Percentiles rank a stretch among this genome's conserved stretches.
Conservation (phyloP, 2,329 filamentous ascomycete genomes). For the Fusarium annulatum region DNA sequence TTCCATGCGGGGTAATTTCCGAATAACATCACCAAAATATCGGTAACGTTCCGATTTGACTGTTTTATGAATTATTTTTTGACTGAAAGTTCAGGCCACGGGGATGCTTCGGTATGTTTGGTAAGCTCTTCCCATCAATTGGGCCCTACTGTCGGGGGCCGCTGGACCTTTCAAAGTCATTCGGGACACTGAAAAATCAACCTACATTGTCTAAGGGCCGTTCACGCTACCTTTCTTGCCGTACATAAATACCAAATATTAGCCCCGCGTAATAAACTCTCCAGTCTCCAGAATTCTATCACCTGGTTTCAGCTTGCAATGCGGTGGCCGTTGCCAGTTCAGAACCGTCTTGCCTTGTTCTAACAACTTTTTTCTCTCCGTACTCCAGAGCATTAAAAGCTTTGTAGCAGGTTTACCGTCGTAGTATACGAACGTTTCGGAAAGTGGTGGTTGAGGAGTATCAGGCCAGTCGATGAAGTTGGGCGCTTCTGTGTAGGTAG, state of each 20-base stretch:
- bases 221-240: too few species aligned
- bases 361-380: neutral
- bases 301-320: conserved; percentile 7
- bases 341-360: conserved; percentile 18
- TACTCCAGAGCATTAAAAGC: neutral
- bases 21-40: neutral
- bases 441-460: neutral
- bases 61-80: too few species aligned
- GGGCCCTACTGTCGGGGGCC: too few species aligned
- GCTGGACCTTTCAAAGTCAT: too few species aligned
- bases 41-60: neutral
- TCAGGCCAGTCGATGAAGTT: conserved; percentile 44
- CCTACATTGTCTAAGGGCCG: too few species aligned
- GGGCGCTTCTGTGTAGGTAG: conserved; percentile 25
- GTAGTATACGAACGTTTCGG: neutral
- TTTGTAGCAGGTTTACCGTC: neutral
- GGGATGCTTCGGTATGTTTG: neutral
- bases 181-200: too few species aligned
- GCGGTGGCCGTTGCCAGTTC: conserved; percentile 28
- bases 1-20: conserved; percentile 2
- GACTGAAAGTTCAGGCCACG: neutral
- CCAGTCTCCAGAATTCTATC: conserved; percentile 16
- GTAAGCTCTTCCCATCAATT: neutral
- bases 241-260: neutral
- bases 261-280: neutral